These are phyloP conservation scores for Aspergillus sp. DNA, from an alignment of 2,329 filamentous ascomycete species.

Conservation along the genomic window DNA sequence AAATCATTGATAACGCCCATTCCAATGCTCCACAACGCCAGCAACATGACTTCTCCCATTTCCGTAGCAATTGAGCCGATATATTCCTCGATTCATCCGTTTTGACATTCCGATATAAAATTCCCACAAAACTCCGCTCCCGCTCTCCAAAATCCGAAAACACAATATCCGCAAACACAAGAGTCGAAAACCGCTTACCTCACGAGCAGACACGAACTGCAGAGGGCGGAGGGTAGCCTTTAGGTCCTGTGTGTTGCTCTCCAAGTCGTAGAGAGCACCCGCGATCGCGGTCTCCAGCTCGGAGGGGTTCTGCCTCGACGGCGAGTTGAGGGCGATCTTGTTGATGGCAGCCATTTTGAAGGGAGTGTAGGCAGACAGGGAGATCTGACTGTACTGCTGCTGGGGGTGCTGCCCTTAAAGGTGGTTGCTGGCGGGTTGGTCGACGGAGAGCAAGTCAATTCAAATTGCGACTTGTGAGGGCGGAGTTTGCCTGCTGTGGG, in stretches of 20 bases:
- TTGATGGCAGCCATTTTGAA: conserved; percentile 76
- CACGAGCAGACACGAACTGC: conserved; percentile 97
- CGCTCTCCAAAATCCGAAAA: conserved; percentile 3
- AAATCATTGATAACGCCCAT: not conserved
- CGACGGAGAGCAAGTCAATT: conserved; percentile 32
- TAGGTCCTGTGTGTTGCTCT: conserved; percentile 98
- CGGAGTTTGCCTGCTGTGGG: conserved; percentile 29
- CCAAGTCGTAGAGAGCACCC: conserved; percentile 96
- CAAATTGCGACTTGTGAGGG: conserved; percentile 27
- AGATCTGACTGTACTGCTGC: conserved; percentile 42
- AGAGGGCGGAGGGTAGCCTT: conserved; percentile 94
- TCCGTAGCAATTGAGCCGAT: not conserved
- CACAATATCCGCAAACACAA: conserved; percentile 17
- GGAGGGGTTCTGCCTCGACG: conserved; percentile 91
- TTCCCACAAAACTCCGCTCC: not conserved
- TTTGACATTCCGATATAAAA: not conserved
- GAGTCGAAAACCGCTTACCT: conserved; percentile 70
- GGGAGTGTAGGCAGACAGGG: conserved; percentile 43
- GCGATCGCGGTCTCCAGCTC: conserved; percentile 98
- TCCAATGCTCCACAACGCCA: not conserved
- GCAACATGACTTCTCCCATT: not conserved
- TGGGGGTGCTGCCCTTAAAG: conserved; percentile 37
- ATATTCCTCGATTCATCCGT: not conserved
- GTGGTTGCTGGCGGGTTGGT: conserved; percentile 35
- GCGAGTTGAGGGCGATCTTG: conserved; percentile 98